Conservation (phyloP, 2,329 filamentous ascomycete genomes). For the Mycosphaerella sp. region DNA sequence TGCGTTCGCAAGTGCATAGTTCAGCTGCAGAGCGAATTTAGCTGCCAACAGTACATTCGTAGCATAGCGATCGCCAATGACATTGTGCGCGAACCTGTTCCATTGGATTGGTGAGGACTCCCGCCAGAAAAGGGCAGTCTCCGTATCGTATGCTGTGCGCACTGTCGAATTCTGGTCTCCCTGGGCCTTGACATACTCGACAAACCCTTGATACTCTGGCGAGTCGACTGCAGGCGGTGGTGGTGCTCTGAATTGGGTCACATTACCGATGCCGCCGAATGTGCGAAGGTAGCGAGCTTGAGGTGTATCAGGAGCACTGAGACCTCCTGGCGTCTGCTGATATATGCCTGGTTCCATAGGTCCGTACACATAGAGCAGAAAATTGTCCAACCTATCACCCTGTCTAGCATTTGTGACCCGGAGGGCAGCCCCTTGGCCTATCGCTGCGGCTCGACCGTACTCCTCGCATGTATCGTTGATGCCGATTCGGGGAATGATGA, state of each 20-base stretch:
- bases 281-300: slow-evolving; percentile 27
- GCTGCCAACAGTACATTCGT: slow-evolving; percentile 26
- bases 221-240: slow-evolving; percentile 23
- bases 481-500: slow-evolving; percentile 18
- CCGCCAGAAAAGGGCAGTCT: slow-evolving; percentile 30
- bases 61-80: slow-evolving; percentile 23
- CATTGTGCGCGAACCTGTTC: slow-evolving; percentile 27
- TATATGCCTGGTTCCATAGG: slow-evolving; percentile 24
- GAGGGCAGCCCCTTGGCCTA: slow-evolving; percentile 23
- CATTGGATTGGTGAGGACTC: slow-evolving; percentile 27
- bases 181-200: slow-evolving; percentile 25
- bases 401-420: slow-evolving; percentile 23
- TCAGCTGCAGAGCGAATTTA: slow-evolving; percentile 29
- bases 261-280: slow-evolving; percentile 26
- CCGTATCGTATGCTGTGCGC: slow-evolving; percentile 23
- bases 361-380: slow-evolving; percentile 23
- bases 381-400: slow-evolving; percentile 27
- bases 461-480: slow-evolving; percentile 18
- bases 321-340: slow-evolving; percentile 25
- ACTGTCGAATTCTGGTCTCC: slow-evolving; percentile 28
- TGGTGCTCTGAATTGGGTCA: slow-evolving; percentile 24
- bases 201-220: slow-evolving; percentile 22
- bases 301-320: slow-evolving; percentile 26
- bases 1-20: slow-evolving; percentile 31
- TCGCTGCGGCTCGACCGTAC: slow-evolving; percentile 12